Evolutionary conservation across 2,329 filamentous ascomycete genomes (phyloP), one percentile per base, ranked within the genome.

Genomic region (Septoria linicola): DNA sequence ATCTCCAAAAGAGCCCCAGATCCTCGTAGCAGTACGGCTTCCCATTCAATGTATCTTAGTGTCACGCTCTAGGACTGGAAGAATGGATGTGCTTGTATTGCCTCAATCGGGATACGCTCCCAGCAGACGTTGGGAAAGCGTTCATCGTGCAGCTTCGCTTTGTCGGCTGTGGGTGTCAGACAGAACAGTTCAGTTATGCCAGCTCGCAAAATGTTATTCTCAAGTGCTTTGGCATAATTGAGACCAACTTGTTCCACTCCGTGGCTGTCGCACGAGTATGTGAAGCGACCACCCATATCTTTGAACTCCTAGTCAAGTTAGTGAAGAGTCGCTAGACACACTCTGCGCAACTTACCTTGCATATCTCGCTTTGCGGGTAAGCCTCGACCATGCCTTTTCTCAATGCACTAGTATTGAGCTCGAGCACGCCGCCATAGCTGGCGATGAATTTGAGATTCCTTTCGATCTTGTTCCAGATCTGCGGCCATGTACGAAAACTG

Each of bases 181-280:
- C 67, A 72, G 59, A 68, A 65, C 25, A 93, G 73, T 51, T 82
- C 75, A 25, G 72, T 65, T 20, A 92, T 81, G 3, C 83, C 84
- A 10, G 89, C 72, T 53, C 74, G 77, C 51, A 95, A 71, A 4
- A 87, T 82, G 34, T 80, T 80, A 39, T 49, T 60, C 34, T 55
- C 51, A 30, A 57, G 51, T 17, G 55, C 49, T 40, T 47, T 54
- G 4, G 69, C 66, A 72, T 93, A 97, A 67, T 95, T 92, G 43
- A 89, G 84, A n/a, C 84, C 89, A 4, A 99, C 80, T 67, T 99
- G 92, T 2, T 81, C 86, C 52, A 89, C 80, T 32, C 88, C 88
- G 73, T 99, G 93, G 68, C 90, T 96, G 71, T 99, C 93, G 69
- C 99, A 93, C 5, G 89, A 96, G 62, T 99, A 79, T 46, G 89